Conservation (phyloP, 2,329 filamentous ascomycete genomes). For the Cladosporium colombiae region DNA sequence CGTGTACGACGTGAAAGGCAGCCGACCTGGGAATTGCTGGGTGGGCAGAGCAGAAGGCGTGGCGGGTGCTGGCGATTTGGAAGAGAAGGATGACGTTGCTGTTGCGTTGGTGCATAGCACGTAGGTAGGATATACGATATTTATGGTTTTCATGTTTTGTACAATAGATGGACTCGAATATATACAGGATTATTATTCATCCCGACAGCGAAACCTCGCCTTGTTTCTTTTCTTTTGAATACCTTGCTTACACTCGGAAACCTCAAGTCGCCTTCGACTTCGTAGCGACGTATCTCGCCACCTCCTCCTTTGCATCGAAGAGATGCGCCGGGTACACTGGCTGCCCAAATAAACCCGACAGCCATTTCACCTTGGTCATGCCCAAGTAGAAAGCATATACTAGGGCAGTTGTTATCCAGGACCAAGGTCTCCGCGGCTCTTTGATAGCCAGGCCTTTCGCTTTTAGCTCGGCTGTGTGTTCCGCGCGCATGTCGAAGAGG, state of each 20-base stretch:
- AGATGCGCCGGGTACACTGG: constrained; percentile 5
- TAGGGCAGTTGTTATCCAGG: not conserved
- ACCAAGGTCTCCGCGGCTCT: constrained; percentile 13
- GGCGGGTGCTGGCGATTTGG: constrained; percentile 2
- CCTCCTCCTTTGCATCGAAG: not conserved
- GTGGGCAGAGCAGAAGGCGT: constrained; percentile 29
- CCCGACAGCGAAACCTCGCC: not conserved
- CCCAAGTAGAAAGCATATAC: constrained; percentile 10
- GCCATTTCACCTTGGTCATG: constrained; percentile 9
- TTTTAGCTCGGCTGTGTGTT: not conserved
- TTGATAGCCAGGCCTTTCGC: not conserved
- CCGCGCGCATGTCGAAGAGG: constrained; percentile 20
- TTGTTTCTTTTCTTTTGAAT: not conserved
- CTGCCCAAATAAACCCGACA: constrained; percentile 2
- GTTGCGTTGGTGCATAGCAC: constrained; percentile 19
- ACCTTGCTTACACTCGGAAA: not conserved
- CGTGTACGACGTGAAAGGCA: constrained; percentile 32
- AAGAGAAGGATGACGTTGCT: constrained; percentile 17
- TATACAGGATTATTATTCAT: not conserved
- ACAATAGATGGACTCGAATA: not conserved
- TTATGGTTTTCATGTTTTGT: not conserved
- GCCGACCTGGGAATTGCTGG: constrained; percentile 37
- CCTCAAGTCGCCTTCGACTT: not conserved
- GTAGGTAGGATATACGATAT: not conserved
- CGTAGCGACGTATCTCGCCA: not conserved